phyloP scores from a whole-genome alignment of 2,329 filamentous ascomycete genomes.

The Gaeumannomyces tritici region DNA sequence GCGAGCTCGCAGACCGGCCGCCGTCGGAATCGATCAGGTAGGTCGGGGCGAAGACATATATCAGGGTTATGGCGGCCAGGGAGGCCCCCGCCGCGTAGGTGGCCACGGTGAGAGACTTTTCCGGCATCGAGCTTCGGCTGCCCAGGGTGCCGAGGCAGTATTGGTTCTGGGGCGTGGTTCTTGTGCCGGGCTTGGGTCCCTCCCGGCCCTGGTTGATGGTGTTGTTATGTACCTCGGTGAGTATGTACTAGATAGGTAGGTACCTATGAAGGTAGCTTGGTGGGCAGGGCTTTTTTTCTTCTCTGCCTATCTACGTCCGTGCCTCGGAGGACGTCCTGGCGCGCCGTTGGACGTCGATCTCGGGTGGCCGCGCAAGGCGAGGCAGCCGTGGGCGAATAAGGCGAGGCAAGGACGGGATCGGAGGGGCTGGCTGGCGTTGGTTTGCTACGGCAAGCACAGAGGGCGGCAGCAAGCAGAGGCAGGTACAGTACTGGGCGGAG shows the following conservation, averaged over 20 bases:
- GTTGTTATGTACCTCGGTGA: too few species aligned
- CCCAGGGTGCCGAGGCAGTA: neutral
- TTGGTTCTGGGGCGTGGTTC: neutral
- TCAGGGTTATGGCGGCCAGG: slow-evolving; percentile 84
- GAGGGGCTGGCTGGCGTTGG: neutral
- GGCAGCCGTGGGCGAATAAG: neutral
- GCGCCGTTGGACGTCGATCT: neutral
- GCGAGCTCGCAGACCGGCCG: slow-evolving; percentile 24
- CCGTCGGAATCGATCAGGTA: slow-evolving; percentile 83
- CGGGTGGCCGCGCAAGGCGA: neutral
- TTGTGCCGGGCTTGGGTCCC: neutral
- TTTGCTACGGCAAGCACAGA: neutral
- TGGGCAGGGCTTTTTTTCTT: neutral
- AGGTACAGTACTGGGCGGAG: too few species aligned
- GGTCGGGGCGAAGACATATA: slow-evolving; percentile 97
- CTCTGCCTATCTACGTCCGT: neutral
- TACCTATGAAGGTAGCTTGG: neutral
- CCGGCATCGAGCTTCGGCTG: slow-evolving; percentile 49
- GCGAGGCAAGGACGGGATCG: too few species aligned
- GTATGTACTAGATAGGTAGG: too few species aligned
- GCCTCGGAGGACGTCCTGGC: neutral
- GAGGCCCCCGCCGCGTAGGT: slow-evolving; percentile 94
- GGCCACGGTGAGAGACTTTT: slow-evolving; percentile 73
- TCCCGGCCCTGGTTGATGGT: neutral
- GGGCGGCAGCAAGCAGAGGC: too few species aligned